Evolutionary conservation across 495 filamentous ascomycete genomes (phyloP).

Genomic region (Lepraria neglecta): DNA sequence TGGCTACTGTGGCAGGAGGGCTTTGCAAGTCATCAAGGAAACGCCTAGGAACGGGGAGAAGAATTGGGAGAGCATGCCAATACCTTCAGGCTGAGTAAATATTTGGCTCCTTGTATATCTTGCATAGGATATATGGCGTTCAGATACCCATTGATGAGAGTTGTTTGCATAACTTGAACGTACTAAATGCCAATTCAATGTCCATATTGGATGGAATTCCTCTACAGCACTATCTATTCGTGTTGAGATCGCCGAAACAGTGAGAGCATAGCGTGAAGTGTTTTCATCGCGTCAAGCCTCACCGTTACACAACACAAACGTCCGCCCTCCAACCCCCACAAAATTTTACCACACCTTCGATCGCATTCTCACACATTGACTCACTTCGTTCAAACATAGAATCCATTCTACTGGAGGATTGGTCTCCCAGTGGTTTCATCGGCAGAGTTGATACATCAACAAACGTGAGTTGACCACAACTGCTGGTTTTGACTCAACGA

Average conservation of each 20-base stretch:
- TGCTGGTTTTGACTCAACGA: background rate
- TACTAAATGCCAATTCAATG: background rate
- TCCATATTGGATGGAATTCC: background rate
- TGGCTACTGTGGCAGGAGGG: slow-evolving; percentile 53
- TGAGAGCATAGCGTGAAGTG: too few relatives aligned
- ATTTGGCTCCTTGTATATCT: background rate
- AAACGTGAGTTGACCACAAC: background rate
- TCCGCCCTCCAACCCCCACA: too few relatives aligned
- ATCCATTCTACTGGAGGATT: too few relatives aligned
- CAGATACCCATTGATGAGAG: slow-evolving; percentile 16
- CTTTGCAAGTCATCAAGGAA: slow-evolving; percentile 52
- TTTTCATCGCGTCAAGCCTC: too few relatives aligned
- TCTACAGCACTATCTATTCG: background rate
- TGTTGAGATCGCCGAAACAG: background rate
- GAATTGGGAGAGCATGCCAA: slow-evolving; percentile 45
- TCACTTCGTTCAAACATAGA: background rate
- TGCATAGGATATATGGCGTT: slow-evolving; percentile 4
- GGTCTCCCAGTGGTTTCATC: too few relatives aligned
- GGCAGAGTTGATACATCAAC: background rate
- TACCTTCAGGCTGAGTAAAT: slow-evolving; percentile 26
- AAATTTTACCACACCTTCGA: too few relatives aligned
- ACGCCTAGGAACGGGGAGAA: slow-evolving; percentile 44
- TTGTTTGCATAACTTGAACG: background rate
- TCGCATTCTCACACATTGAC: too few relatives aligned
- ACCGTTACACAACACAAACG: too few relatives aligned